Conservation (phyloP, 1,284 basidiomycete species). For the Butyriboletus appendiculatus region DNA sequence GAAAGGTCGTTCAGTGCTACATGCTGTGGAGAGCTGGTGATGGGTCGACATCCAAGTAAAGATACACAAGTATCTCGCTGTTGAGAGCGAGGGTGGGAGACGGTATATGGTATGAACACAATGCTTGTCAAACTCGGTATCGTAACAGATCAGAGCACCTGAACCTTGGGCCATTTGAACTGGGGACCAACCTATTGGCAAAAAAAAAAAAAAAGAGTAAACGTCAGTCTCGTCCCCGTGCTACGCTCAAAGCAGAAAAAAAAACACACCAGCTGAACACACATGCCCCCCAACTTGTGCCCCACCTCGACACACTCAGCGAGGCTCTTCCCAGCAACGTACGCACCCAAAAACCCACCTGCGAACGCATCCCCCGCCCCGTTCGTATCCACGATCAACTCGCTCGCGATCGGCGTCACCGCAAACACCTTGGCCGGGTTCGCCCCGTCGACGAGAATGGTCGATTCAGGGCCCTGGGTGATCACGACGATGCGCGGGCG, state of each 20-base stretch:
- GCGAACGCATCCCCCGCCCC: conserved; percentile 99
- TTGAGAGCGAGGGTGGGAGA: conserved; percentile 42
- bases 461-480: conserved; percentile 87
- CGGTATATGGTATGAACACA: conserved; percentile 4
- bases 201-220: neutral
- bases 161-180: conserved; percentile 78
- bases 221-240: neutral
- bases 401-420: conserved; percentile 64
- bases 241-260: neutral
- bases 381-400: conserved; percentile 95
- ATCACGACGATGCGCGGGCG: conserved; percentile 86
- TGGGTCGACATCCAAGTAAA: conserved; percentile 22
- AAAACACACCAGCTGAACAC: conserved; percentile 75
- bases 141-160: conserved; percentile 49
- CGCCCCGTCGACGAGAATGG: conserved; percentile 73
- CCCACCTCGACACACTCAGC: conserved; percentile 85
- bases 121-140: neutral
- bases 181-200: conserved; percentile 66
- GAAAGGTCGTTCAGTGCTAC: conserved; percentile 18
- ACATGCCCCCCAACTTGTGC: conserved; percentile 89
- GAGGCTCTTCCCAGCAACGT: conserved; percentile 78
- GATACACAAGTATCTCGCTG: conserved; percentile 38
- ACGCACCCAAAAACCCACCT: conserved; percentile 93
- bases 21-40: conserved; percentile 35
- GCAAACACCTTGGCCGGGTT: conserved; percentile 57